Percentiles rank a stretch among this genome's conserved stretches.
Conservation (phyloP, 768 basidiomycete genomes). For the Panaeolus cyanescens region DNA sequence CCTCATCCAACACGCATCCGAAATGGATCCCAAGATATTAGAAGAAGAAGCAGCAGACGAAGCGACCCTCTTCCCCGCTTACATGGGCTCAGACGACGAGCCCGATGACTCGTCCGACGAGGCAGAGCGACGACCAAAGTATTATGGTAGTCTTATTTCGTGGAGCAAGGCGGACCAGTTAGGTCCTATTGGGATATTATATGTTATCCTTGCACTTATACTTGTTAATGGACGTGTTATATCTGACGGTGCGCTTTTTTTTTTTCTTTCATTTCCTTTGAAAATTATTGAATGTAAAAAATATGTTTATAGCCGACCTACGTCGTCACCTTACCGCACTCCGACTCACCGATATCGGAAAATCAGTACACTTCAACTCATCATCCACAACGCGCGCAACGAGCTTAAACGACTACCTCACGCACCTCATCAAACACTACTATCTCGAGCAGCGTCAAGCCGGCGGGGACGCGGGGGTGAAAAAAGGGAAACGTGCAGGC, state of each 20-base stretch:
- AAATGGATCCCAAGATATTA: constrained; percentile 54
- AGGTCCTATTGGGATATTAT: constrained; percentile 70
- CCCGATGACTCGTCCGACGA: constrained; percentile 40
- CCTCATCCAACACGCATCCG: constrained; percentile 63
- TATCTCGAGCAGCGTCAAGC: constrained; percentile 73
- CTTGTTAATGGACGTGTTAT: constrained; percentile 79
- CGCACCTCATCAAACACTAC: constrained; percentile 62
- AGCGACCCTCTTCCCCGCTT: constrained; percentile 34
- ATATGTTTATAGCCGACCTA: constrained; percentile 59
- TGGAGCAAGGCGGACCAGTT: constrained; percentile 74
- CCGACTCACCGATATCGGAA: constrained; percentile 45
- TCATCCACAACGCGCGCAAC: constrained; percentile 51
- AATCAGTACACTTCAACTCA: constrained; percentile 49
- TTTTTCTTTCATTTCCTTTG: not conserved
- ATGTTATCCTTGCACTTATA: constrained; percentile 81
- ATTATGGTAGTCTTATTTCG: constrained; percentile 70
- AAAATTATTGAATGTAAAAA: not conserved
- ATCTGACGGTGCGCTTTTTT: constrained; percentile 61
- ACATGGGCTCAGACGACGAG: constrained; percentile 26
- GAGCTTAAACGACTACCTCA: constrained; percentile 68
- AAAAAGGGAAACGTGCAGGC: constrained; percentile 38
- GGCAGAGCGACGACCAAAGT: constrained; percentile 37
- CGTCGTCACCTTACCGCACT: constrained; percentile 70
- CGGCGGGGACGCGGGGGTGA: constrained; percentile 43
- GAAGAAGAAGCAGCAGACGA: constrained; percentile 47